A percentile compares a stretch with the other conserved stretches of the same genome.
Evolutionary conservation across 805 yeast species (phyloP).

Genomic region (Wickerhamomyces queroliae): DNA sequence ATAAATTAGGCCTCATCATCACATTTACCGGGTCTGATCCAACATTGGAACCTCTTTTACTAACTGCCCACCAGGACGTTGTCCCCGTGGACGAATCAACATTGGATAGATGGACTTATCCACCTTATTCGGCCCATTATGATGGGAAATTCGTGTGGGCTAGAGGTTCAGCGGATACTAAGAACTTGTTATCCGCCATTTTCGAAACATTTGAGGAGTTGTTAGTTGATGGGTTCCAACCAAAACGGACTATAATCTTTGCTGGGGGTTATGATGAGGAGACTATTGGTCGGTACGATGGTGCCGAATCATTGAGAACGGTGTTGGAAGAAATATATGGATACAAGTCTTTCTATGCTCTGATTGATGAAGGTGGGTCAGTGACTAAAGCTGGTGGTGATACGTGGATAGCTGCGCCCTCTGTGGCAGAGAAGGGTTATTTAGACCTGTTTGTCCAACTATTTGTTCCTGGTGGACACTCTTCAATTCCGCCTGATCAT

Average conservation of each 20-base stretch:
- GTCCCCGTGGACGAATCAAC: conserved; percentile 70
- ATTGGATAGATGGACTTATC: conserved; percentile 52
- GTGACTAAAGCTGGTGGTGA: conserved; percentile 21
- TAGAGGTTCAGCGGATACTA: conserved; percentile 72
- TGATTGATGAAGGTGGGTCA: conserved; percentile 61
- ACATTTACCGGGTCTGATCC: conserved; percentile 56
- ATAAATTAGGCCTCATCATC: conserved; percentile 58
- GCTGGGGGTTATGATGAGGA: conserved; percentile 81
- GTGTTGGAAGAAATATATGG: conserved; percentile 51
- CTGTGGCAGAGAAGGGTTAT: conserved; percentile 59
- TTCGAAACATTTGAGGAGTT: conserved; percentile 57
- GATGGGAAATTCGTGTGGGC: conserved; percentile 67
- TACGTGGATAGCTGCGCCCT: conserved; percentile 43
- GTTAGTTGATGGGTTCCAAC: conserved; percentile 40
- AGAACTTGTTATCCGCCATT: conserved; percentile 57
- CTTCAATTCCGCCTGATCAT: conserved; percentile 73
- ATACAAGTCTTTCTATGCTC: conserved; percentile 46
- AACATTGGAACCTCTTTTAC: conserved; percentile 53
- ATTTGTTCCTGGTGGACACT: conserved; percentile 69
- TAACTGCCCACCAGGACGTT: conserved; percentile 80
- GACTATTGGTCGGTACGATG: conserved; percentile 58
- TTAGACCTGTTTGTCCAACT: conserved; percentile 45
- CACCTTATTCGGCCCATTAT: conserved; percentile 61
- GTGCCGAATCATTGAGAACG: conserved; percentile 35
- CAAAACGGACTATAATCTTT: conserved; percentile 52